Conservation (phyloP, 2,329 filamentous ascomycete species). For the Aphanoascus verrucosus region DNA sequence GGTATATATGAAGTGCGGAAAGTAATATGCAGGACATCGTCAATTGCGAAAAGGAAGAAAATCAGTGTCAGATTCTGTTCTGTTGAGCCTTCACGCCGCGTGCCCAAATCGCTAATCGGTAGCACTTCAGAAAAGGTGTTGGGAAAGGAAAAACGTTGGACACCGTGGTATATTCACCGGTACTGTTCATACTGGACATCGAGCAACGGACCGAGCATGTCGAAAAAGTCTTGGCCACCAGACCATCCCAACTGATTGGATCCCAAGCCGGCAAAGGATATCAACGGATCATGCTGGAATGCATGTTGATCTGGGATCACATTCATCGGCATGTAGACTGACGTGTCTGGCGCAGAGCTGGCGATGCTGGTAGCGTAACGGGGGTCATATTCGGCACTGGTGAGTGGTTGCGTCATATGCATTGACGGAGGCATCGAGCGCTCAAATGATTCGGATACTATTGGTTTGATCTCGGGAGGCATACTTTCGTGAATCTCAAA, state of each 20-base stretch:
- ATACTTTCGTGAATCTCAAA: slow-evolving; percentile 9
- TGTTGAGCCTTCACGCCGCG: background rate
- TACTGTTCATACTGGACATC: slow-evolving; percentile 20
- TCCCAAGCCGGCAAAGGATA: slow-evolving; percentile 18
- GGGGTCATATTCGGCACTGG: slow-evolving; percentile 5
- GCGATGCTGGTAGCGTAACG: background rate
- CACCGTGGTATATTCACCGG: slow-evolving; percentile 8
- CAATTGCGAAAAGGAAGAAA: background rate
- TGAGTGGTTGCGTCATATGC: slow-evolving; percentile 2
- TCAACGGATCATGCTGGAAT: slow-evolving; percentile 17
- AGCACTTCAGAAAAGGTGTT: background rate
- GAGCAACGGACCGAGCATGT: slow-evolving; percentile 18
- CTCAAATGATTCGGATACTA: slow-evolving; percentile 11
- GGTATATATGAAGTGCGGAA: background rate
- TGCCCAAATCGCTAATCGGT: background rate
- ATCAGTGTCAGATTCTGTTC: background rate
- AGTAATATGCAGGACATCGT: background rate
- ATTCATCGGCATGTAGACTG: slow-evolving; percentile 12
- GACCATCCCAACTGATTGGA: slow-evolving; percentile 19
- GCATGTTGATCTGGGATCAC: slow-evolving; percentile 8
- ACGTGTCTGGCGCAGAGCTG: slow-evolving; percentile 9
- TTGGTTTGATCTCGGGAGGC: slow-evolving; percentile 8
- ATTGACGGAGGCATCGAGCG: slow-evolving; percentile 6
- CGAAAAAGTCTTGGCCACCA: slow-evolving; percentile 19
- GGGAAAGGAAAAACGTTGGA: background rate